Evolutionary conservation across 2,329 filamentous ascomycete genomes (phyloP).

Genomic region (Talaromyces sp.): DNA sequence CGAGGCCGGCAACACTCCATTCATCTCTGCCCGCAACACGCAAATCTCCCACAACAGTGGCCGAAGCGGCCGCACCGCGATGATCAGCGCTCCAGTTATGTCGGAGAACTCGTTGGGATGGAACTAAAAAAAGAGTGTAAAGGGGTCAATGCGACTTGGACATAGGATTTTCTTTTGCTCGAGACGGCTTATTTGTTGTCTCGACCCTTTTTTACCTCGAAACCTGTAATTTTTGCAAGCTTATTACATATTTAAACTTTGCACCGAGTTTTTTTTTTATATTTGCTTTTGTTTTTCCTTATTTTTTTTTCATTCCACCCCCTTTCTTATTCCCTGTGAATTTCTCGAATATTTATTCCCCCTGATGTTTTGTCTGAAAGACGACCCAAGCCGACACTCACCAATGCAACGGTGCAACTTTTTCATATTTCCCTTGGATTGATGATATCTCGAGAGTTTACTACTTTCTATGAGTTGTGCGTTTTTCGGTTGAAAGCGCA

Average conservation of each 20-base stretch:
- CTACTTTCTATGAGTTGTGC: conserved; percentile 1
- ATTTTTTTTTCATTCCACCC: conserved; percentile 3
- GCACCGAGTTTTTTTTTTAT: conserved; percentile 15
- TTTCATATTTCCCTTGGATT: neutral
- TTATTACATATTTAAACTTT: conserved; percentile 5
- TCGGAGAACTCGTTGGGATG: conserved; percentile 93
- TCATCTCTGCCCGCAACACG: conserved; percentile 28
- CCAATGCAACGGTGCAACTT: neutral
- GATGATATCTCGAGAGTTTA: conserved; percentile 3
- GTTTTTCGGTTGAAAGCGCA: neutral
- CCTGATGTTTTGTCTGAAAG: conserved; percentile 10
- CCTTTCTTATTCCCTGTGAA: conserved; percentile 12
- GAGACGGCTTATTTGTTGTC: neutral
- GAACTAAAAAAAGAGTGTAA: conserved; percentile 58
- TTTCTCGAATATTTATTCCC: conserved; percentile 13
- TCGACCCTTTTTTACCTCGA: neutral
- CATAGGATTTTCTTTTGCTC: conserved; percentile 1
- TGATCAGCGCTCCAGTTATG: conserved; percentile 85
- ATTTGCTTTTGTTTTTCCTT: conserved; percentile 14
- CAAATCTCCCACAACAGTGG: conserved; percentile 60
- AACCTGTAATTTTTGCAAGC: conserved; percentile 1
- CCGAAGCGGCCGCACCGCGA: conserved; percentile 59
- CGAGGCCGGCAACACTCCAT: conserved; percentile 49
- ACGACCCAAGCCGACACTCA: neutral
- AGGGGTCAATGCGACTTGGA: neutral